Conservation (phyloP, 768 basidiomycete species). For the Macrolepiota albuminosa region DNA sequence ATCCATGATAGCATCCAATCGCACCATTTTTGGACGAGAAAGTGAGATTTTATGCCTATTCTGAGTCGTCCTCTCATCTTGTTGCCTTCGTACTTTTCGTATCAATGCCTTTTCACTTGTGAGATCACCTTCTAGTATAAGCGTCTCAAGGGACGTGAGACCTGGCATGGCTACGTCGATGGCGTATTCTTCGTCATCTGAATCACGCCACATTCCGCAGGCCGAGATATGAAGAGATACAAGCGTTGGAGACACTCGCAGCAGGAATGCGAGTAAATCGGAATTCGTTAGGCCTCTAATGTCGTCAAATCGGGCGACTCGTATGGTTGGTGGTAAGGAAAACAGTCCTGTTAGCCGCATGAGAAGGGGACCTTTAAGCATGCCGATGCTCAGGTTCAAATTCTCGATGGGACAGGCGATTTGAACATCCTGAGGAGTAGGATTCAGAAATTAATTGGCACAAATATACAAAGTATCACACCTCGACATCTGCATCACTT, state of each 20-base stretch:
- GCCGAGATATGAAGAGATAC: constrained; percentile 1
- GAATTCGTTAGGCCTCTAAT: constrained; percentile 8
- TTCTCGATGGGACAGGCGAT: not conserved
- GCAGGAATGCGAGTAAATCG: constrained; percentile 6
- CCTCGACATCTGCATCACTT: not conserved
- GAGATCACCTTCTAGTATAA: constrained; percentile 1
- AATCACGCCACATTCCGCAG: constrained; percentile 5
- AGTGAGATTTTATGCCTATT: not conserved
- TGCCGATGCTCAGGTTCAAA: not conserved
- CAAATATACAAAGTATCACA: not conserved
- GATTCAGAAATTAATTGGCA: not conserved
- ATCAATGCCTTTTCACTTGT: not conserved
- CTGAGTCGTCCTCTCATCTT: not conserved
- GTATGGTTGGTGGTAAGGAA: not conserved
- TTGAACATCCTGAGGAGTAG: not conserved
- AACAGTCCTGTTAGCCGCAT: constrained; percentile 1
- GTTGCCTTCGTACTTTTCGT: not conserved
- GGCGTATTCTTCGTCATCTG: constrained; percentile 12
- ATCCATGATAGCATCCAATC: not conserved
- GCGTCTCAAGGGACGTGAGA: constrained; percentile 4
- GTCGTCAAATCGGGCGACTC: not conserved
- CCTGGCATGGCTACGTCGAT: constrained; percentile 9
- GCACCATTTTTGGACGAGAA: not conserved
- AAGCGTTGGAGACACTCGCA: constrained; percentile 8
- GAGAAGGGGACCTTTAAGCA: not conserved